These are phyloP conservation scores for Tuber microsphaerosporum DNA, from an alignment of 495 filamentous ascomycete genomes.

Conservation along the genomic window DNA sequence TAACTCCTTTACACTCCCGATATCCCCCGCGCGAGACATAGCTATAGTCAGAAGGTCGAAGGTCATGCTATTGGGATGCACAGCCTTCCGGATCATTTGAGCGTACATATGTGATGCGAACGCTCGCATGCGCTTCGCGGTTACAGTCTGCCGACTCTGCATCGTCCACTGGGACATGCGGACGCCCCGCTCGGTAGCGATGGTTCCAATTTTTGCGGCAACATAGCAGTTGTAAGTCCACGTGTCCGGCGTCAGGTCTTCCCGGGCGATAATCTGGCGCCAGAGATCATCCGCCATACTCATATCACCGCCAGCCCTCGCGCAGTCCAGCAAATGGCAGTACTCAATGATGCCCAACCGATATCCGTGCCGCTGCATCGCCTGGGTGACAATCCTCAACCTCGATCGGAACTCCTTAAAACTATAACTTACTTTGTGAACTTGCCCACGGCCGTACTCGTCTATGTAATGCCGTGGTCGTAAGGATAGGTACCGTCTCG, in stretches of 20 bases:
- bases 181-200: slow-evolving; percentile 16
- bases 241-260: slow-evolving; percentile 46
- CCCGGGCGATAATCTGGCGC: slow-evolving; percentile 45
- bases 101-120: slow-evolving; percentile 43
- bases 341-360: slow-evolving; percentile 47
- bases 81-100: slow-evolving; percentile 49
- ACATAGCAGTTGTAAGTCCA: slow-evolving; percentile 54
- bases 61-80: slow-evolving; percentile 50
- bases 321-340: slow-evolving; percentile 53
- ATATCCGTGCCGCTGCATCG: slow-evolving; percentile 29
- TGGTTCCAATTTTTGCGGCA: slow-evolving; percentile 35
- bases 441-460: slow-evolving; percentile 3
- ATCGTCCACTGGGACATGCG: slow-evolving; percentile 21
- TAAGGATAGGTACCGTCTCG: slow-evolving; percentile 19
- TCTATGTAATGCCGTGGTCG: slow-evolving; percentile 24
- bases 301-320: slow-evolving; percentile 48
- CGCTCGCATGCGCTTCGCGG: slow-evolving; percentile 7
- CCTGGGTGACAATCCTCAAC: slow-evolving; percentile 17
- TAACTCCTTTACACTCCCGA: slow-evolving; percentile 46
- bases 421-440: slow-evolving; percentile 3
- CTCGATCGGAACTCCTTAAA: slow-evolving; percentile 25
- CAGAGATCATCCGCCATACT: slow-evolving; percentile 50
- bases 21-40: slow-evolving; percentile 52
- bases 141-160: neutral
- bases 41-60: slow-evolving; percentile 55